phyloP scores from a whole-genome alignment of 805 yeast genomes.

The Starmerella bombi region DNA sequence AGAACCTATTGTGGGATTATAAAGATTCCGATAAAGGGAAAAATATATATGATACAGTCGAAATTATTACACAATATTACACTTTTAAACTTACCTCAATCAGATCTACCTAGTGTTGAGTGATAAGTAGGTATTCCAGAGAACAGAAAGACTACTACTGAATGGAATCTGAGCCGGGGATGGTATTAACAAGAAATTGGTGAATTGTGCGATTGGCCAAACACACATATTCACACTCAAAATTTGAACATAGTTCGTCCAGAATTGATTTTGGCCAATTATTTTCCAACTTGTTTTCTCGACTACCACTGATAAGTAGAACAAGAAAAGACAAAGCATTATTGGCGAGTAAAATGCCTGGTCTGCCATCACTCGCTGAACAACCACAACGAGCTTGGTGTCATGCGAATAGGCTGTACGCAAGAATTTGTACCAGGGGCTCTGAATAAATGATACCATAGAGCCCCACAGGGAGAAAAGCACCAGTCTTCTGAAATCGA shows the following conservation, averaged over 20 bases:
- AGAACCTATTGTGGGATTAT: too few relatives aligned
- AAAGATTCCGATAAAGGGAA: too few relatives aligned
- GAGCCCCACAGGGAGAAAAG: slow-evolving; percentile 86
- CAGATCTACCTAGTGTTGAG: slow-evolving; percentile 42
- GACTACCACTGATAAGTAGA: slow-evolving; percentile 68
- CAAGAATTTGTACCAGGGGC: slow-evolving; percentile 76
- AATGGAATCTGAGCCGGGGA: slow-evolving; percentile 81
- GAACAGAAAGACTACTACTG: slow-evolving; percentile 70
- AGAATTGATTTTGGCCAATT: slow-evolving; percentile 48
- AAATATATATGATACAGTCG: too few relatives aligned
- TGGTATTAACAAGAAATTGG: slow-evolving; percentile 69
- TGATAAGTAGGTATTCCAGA: slow-evolving; percentile 90
- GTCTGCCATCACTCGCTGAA: slow-evolving; percentile 78
- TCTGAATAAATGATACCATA: slow-evolving; percentile 66
- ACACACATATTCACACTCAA: slow-evolving; percentile 64
- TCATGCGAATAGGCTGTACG: slow-evolving; percentile 66
- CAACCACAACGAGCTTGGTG: slow-evolving; percentile 59
- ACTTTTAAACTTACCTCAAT: not conserved
- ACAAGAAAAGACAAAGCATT: slow-evolving; percentile 64
- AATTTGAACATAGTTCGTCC: slow-evolving; percentile 43
- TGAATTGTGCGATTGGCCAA: slow-evolving; percentile 79
- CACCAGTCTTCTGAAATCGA: slow-evolving; percentile 54
- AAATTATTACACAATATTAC: too few relatives aligned
- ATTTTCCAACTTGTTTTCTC: slow-evolving; percentile 61
- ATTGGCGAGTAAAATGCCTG: slow-evolving; percentile 83